phyloP scores from a whole-genome alignment of 1,139 yeast genomes.

The Hansenula lynferdii region DNA sequence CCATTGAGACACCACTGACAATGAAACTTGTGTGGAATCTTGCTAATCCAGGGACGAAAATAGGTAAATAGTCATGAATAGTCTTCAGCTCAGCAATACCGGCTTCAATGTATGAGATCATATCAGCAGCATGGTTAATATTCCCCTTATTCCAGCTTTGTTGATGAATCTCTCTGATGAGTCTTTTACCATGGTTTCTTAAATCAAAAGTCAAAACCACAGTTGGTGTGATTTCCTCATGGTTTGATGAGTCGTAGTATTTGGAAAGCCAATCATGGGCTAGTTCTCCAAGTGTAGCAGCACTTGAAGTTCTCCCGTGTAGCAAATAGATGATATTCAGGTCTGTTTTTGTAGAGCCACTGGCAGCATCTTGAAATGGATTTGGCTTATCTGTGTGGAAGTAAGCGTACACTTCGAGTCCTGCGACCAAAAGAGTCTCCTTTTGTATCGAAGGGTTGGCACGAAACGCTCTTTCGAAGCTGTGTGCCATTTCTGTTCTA shows the following conservation, averaged over 20 bases:
- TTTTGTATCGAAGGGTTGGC: background rate
- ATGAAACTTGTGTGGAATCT: constrained; percentile 31
- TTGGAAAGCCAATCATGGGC: background rate
- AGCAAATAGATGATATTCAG: constrained; percentile 8
- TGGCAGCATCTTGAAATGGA: constrained; percentile 4
- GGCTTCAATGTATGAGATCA: constrained; percentile 49
- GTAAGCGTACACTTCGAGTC: constrained; percentile 8
- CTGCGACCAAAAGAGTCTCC: constrained; percentile 7
- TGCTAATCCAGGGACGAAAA: constrained; percentile 32
- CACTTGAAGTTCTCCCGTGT: constrained; percentile 9
- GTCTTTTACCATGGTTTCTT: constrained; percentile 57
- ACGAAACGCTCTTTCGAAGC: background rate
- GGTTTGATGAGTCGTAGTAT: background rate
- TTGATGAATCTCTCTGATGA: constrained; percentile 33
- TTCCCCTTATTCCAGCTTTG: constrained; percentile 44
- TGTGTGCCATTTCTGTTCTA: background rate
- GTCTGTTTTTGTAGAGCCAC: no score
- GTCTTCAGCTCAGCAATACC: constrained; percentile 43
- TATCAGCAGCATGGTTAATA: constrained; percentile 45
- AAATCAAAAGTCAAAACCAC: constrained; percentile 53
- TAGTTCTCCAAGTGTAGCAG: background rate
- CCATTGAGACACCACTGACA: constrained; percentile 53
- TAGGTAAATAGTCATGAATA: constrained; percentile 45
- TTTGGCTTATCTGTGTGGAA: constrained; percentile 5
- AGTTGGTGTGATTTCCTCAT: constrained; percentile 20